Evolutionary conservation across 352 stramenopile genomes (phyloP), one percentile per base, ranked within the genome.

Genomic region (Globisporangium sylvaticum): DNA sequence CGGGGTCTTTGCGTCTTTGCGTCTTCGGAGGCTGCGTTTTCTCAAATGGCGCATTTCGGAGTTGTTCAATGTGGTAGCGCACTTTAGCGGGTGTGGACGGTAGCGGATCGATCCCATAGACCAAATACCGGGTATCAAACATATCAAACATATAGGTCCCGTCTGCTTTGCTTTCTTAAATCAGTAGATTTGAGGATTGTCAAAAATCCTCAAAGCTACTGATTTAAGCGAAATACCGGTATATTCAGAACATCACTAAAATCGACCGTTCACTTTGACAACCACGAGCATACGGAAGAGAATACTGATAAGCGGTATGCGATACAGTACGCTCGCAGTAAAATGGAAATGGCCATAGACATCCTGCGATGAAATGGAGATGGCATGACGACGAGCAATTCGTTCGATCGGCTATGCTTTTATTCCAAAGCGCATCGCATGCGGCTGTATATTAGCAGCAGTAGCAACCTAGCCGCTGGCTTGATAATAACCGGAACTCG

Each of bases 21-120:
- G n/a, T n/a, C n/a, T n/a, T n/a, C n/a, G n/a, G n/a, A n/a, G n/a
- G 32, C 20, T 42, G 58, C 58, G 58, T 22, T 55, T 53, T 56
- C 27, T 56, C 39, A 63, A 63, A 63, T 63, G 58, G 34, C 39
- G 25, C 8, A 31, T 34, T 31, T 22, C 7, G 1, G 24, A 6
- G 6, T 58, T 31, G 25, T 58, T 34, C 25, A 58, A n/a, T 42
- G 53, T 42, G 24, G 24, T 20, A 20, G 8, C 52, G 52, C 20
- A 57, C 32, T 61, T 60, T 46, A 60, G 29, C 8, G 55, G 29
- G 18, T 27, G 55, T 15, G 22, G 5, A 37, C 20, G 12, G 55
- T 44, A 46, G 27, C 20, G 15, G 22, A 56, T 32, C 22, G 46
- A 12, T 37, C 8, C 32, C n/a, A n/a, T n/a, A n/a, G n/a, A n/a